Evolutionary conservation across 768 basidiomycete genomes (phyloP).

Genomic region (Cyathus striatus): DNA sequence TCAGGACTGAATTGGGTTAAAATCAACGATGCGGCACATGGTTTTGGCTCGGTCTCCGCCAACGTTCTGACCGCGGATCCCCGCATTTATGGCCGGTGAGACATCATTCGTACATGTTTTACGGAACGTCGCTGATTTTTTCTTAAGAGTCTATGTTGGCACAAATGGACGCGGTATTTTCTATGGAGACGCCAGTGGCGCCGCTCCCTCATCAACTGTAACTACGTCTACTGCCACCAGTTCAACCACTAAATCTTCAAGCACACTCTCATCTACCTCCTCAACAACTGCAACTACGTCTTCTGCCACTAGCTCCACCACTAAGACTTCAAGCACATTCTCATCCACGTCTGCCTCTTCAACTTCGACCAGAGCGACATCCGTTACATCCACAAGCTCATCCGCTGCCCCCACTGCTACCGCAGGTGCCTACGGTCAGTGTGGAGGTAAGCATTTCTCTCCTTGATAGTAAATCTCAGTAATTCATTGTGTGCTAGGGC

Average conservation of each 20-base stretch:
- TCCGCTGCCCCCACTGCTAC: too few species aligned
- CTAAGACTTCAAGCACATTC: conserved; percentile 12
- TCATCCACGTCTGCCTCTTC: conserved; percentile 13
- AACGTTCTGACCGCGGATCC: conserved; percentile 49
- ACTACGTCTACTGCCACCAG: background rate
- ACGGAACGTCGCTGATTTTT: background rate
- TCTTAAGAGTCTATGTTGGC: conserved; percentile 50
- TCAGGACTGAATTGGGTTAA: conserved; percentile 50
- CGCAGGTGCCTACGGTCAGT: conserved; percentile 33
- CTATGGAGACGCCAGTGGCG: conserved; percentile 37
- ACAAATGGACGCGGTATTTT: conserved; percentile 59
- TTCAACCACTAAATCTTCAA: conserved; percentile 15
- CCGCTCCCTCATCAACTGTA: conserved; percentile 20
- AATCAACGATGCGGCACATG: conserved; percentile 53
- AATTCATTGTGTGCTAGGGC: too few species aligned
- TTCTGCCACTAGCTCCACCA: too few species aligned
- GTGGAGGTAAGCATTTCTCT: conserved; percentile 27
- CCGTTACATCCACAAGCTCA: too few species aligned
- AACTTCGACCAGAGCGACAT: conserved; percentile 15
- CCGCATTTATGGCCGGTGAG: conserved; percentile 49
- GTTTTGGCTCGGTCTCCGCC: conserved; percentile 46
- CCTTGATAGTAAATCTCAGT: background rate
- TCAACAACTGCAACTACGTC: too few species aligned
- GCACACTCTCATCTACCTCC: too few species aligned
- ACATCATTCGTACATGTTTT: background rate